Base-by-base conservation (phyloP, 768 basidiomycete genomes). In the Russula sp. region DNA sequence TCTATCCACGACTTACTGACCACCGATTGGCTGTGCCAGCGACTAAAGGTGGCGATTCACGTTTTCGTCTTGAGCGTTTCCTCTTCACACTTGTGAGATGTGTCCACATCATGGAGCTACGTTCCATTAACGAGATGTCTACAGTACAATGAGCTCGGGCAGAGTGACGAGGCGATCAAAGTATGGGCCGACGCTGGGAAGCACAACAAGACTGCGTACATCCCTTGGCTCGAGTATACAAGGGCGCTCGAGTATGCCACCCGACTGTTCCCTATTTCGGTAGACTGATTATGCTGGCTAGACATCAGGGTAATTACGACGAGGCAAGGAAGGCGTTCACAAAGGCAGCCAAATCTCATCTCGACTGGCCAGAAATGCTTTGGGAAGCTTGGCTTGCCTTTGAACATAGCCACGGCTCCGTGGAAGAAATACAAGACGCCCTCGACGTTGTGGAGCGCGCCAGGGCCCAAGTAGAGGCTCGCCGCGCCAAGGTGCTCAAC, bases 361-460 rank as follows among this genome's bases (percentile, higher is more conserved):
- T 98, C 42, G 96, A 99, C 73, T 98, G 94, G 88, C 94, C 97
- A 0, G 96, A 99, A 72, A 88, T 87, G 10, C 76, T 98, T 8
- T 96, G 91, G 86, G 91, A 94, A 58, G 87, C 90, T 1, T 96
- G 92, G 90, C 69, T 86, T 18, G 74, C 79, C n/a, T 97, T 98
- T 68, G 96, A 98, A 71, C 83, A 91, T 65, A 74, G 88, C 4
- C 79, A 93, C 68, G 96, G 96, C 0, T 79, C 83, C 25, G 76
- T 91, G 14, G 76, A 81, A 34, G 82, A 85, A 41, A 76, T 91
- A 34, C 84, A 90, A 42, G 74, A 75, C 10, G 82, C 82, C 45
- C 70, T 87, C 48, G 81, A 82, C 58, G 83, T 83, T 63, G 76
- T 91, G 22, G 82, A 88, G 65, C 82, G 81, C 65, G 85, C 86